These are phyloP conservation scores for Taphrina pruni DNA, from an alignment of 1,139 yeast genomes.

Conservation along the genomic window DNA sequence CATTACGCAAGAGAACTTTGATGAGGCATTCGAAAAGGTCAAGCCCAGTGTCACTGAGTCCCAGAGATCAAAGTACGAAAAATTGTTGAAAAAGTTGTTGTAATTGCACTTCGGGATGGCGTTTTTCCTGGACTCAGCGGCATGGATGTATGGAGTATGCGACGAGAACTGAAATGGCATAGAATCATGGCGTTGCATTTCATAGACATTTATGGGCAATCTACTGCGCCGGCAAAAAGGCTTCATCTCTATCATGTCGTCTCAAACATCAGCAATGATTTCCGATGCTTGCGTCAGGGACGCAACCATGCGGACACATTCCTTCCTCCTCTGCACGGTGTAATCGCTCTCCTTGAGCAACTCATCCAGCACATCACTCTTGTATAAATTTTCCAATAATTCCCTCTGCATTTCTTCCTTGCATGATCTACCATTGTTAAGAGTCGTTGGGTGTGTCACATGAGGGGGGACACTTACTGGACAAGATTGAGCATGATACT, in stretches of 20 bases:
- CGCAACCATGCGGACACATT: constrained; percentile 92
- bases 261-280: constrained; percentile 60
- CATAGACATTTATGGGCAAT: constrained; percentile 6
- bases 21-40: constrained; percentile 70
- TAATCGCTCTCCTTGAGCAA: constrained; percentile 90
- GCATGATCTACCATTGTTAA: constrained; percentile 52
- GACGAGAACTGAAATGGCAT: not conserved
- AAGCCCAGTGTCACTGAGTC: constrained; percentile 90
- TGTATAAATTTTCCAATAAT: constrained; percentile 82
- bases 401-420: constrained; percentile 90
- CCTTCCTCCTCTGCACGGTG: constrained; percentile 93
- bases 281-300: constrained; percentile 87
- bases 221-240: not conserved
- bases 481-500: constrained; percentile 93
- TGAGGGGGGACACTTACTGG: constrained; percentile 41
- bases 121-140: too few species aligned
- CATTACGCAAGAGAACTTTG: constrained; percentile 72
- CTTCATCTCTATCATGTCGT: constrained; percentile 4
- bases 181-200: constrained; percentile 3
- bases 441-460: not conserved
- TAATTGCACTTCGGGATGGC: not conserved
- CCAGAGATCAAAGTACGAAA: constrained; percentile 78
- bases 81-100: constrained; percentile 45
- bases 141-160: too few species aligned
- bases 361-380: constrained; percentile 72